Conservation (phyloP, 2,329 filamentous ascomycete species). For the Botrytis fragariae region DNA sequence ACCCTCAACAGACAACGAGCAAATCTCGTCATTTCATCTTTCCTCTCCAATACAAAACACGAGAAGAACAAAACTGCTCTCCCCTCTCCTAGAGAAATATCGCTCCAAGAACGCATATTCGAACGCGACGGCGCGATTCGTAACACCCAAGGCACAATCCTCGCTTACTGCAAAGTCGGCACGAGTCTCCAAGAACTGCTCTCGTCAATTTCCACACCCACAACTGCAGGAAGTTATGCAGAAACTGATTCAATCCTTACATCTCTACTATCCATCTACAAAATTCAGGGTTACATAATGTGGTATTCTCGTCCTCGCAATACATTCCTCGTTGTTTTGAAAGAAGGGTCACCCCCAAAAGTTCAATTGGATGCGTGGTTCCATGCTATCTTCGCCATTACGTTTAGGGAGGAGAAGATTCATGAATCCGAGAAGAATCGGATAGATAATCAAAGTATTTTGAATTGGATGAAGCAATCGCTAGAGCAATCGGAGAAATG, state of each 20-base stretch:
- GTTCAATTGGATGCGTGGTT: constrained; percentile 61
- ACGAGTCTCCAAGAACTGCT: constrained; percentile 41
- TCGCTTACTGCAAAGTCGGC: constrained; percentile 57
- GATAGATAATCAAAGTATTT: background rate
- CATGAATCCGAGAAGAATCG: rapidly evolving
- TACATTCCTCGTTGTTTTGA: constrained; percentile 59
- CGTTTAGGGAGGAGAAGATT: rapidly evolving
- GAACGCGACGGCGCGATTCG: constrained; percentile 46
- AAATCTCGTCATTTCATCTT: constrained; percentile 68
- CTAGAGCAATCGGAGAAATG: background rate
- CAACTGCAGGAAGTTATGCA: constrained; percentile 21
- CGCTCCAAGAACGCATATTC: constrained; percentile 40
- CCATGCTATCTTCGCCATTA: constrained; percentile 44
- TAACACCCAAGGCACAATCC: constrained; percentile 44
- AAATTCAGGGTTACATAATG: constrained; percentile 58
- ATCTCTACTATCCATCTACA: constrained; percentile 49
- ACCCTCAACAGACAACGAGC: constrained; percentile 85
- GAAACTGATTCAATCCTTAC: constrained; percentile 27
- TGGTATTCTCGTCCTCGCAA: constrained; percentile 49
- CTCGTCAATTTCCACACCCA: constrained; percentile 20
- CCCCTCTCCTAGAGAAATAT: constrained; percentile 64
- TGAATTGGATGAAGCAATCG: background rate
- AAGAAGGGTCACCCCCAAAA: constrained; percentile 50
- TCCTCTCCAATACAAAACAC: constrained; percentile 40
- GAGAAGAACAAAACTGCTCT: constrained; percentile 36